phyloP scores from a whole-genome alignment of 768 basidiomycete species.

The Trametopsis cervina region DNA sequence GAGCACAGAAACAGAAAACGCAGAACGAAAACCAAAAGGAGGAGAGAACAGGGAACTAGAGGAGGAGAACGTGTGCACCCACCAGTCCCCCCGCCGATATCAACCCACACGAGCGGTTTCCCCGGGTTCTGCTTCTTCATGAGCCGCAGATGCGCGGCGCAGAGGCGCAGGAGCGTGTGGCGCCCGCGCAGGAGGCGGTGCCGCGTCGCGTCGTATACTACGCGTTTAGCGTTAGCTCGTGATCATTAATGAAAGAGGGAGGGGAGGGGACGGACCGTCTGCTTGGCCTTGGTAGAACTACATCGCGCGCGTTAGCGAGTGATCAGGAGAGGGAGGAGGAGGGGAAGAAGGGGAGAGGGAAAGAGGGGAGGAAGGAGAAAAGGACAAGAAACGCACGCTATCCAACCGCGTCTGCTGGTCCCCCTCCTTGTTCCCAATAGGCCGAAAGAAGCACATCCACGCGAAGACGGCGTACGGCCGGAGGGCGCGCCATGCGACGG shows the following conservation, averaged over 20 bases:
- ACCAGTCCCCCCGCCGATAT: conserved; percentile 74
- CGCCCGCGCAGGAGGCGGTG: conserved; percentile 56
- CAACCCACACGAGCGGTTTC: conserved; percentile 63
- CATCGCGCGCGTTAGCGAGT: too few species aligned
- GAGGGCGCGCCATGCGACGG: conserved; percentile 1
- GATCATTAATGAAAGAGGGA: not conserved
- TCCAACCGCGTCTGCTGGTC: conserved; percentile 2
- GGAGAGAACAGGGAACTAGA: not conserved
- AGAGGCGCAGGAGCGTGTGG: conserved; percentile 65
- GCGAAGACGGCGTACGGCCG: conserved; percentile 9
- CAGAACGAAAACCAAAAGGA: not conserved
- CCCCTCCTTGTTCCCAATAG: conserved; percentile 8
- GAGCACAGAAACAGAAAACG: not conserved
- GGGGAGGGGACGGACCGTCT: conserved; percentile 4
- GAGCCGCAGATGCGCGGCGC: conserved; percentile 51
- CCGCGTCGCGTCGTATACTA: conserved; percentile 62
- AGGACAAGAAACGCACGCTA: conserved; percentile 3
- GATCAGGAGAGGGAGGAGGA: too few species aligned
- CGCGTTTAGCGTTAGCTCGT: not conserved
- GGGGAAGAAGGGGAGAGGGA: too few species aligned
- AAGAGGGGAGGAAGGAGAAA: too few species aligned
- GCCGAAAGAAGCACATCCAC: conserved; percentile 11
- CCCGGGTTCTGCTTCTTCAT: conserved; percentile 34
- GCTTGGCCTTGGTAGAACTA: conserved; percentile 15
- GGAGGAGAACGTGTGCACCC: conserved; percentile 6